Conservation (phyloP, 768 basidiomycete genomes). For the Leccinum longicurvipes region DNA sequence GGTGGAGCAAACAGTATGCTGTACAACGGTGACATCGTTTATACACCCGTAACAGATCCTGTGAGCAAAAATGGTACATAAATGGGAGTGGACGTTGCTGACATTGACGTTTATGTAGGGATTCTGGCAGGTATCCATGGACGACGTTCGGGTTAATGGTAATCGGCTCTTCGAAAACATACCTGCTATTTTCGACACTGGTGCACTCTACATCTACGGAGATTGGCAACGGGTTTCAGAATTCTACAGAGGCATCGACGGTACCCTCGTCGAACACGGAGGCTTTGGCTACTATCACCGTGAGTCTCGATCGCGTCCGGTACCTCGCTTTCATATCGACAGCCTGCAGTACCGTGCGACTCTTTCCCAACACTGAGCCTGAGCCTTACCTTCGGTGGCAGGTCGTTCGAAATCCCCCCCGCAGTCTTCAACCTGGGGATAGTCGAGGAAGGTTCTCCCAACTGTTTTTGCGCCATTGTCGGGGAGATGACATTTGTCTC, state of each 20-base stretch:
- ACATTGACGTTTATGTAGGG: no score
- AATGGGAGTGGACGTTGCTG: no score
- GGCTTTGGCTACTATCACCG: not conserved
- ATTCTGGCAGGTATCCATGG: no score
- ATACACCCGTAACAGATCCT: not conserved
- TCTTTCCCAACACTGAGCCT: no score
- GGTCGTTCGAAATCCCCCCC: not conserved
- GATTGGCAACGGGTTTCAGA: not conserved
- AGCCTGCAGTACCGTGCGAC: not conserved
- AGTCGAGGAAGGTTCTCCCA: not conserved
- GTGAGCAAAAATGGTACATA: no score
- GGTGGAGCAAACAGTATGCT: no score
- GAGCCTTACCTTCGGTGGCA: not conserved
- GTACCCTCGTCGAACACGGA: not conserved
- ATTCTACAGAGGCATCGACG: not conserved
- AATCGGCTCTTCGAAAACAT: not conserved
- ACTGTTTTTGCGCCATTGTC: not conserved
- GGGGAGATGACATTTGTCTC: no score
- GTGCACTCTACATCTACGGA: not conserved
- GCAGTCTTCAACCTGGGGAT: not conserved
- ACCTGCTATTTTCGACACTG: not conserved
- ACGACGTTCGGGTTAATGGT: no score
- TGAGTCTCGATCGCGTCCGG: not conserved
- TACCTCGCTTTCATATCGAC: not conserved
- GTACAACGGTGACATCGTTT: not conserved